A percentile compares a stretch with the other conserved stretches of the same genome.
Evolutionary conservation across 345 rosid genomes (phyloP).

Genomic region (Eucalyptus guilfoylei): DNA sequence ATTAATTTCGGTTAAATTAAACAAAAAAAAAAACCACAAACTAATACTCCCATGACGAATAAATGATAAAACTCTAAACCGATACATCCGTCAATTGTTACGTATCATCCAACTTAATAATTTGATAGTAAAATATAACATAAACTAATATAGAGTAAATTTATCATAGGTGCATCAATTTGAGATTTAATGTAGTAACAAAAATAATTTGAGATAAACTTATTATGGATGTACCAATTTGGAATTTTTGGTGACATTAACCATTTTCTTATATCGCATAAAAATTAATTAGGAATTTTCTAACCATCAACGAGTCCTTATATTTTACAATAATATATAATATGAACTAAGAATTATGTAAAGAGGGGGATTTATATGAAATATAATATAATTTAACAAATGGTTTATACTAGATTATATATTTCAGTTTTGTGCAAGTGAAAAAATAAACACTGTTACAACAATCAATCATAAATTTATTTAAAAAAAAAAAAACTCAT

Average conservation of each 20-base stretch:
- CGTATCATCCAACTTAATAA: accelerated
- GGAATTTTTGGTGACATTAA: too few relatives aligned
- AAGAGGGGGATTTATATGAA: not conserved
- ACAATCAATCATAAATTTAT: not conserved
- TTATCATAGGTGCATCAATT: accelerated
- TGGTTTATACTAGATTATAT: not conserved
- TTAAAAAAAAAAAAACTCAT: not conserved
- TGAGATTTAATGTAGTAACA: accelerated
- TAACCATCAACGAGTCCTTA: not conserved
- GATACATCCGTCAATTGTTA: accelerated
- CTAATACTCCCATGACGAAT: too few relatives aligned
- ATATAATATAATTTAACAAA: not conserved
- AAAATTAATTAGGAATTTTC: not conserved
- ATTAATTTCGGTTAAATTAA: too few relatives aligned
- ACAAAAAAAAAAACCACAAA: too few relatives aligned
- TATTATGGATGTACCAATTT: accelerated
- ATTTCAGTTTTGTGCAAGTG: not conserved
- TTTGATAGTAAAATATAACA: accelerated
- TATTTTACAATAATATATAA: too few relatives aligned
- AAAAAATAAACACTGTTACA: not conserved
- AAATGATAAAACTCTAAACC: too few relatives aligned
- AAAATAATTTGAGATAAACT: too few relatives aligned
- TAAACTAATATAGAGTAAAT: too few relatives aligned
- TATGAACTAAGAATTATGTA: not conserved
- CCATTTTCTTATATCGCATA: not conserved